Evolutionary conservation across 2,329 filamentous ascomycete genomes (phyloP), one percentile per base, ranked within the genome.

Genomic region (Fusarium pininemorale): DNA sequence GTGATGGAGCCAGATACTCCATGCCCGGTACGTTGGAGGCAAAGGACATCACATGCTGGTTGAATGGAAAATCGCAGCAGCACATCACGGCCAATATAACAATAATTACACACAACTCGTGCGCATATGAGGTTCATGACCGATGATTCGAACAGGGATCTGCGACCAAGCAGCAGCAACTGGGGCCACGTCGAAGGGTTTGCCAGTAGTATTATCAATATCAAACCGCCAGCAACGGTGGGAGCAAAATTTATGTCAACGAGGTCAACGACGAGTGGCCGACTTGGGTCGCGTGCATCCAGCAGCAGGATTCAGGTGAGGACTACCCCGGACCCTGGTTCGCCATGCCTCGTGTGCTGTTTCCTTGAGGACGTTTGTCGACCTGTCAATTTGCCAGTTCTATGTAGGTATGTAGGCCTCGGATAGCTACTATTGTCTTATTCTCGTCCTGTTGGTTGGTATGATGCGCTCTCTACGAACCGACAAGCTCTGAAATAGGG

Each of bases 291-390:
- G 74, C 63, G 76, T 75, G 76, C 75, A 77, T 63, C 66, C 60
- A 75, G 73, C 73, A 74, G 76, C 66, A 73, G 71, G 75, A 77
- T 78, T 78, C 77, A 78, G 76, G 77, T 78, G 77, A 76, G 74
- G 66, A 75, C 60, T 53, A 73, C 72, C 73, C 73, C 55, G 63
- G 73, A 75, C 71, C 74, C 74, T 68, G 63, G 72, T 55, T 70
- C 58, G 64, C 72, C 69, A 75, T 75, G 72, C 72, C 65, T 74
- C 57, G 61, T 66, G 57, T 75, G 44, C 26, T 72, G 58, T 73
- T 73, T 64, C 54, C 66, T 57, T 65, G 50, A 56, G 61, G 55
- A 74, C 32, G 51, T 66, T 74, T 72, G 68, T 47, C 48, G 39
- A 37, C 64, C 64, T 74, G 69, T 66, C 69, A 70, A 70, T 58